Percentiles rank a stretch among this genome's conserved stretches.
These are phyloP conservation scores for Coriolopsis trogii DNA, from an alignment of 1,284 basidiomycete genomes.

Conservation along the genomic window DNA sequence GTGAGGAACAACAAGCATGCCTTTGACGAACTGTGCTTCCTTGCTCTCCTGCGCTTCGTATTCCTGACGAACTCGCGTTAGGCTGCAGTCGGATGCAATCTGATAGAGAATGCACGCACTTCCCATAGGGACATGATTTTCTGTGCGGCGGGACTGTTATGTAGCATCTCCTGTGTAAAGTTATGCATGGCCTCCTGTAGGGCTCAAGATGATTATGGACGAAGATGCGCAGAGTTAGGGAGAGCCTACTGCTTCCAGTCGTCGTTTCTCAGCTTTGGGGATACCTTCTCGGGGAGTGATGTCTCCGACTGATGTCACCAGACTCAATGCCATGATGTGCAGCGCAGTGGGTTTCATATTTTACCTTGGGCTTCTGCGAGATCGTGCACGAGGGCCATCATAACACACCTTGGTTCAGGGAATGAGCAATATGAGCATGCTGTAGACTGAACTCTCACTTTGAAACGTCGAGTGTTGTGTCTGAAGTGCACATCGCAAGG, in stretches of 20 bases:
- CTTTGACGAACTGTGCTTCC: conserved; percentile 94
- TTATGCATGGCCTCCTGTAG: conserved; percentile 87
- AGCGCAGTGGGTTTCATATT: neutral
- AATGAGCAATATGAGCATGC: neutral
- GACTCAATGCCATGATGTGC: neutral
- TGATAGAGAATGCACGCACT: conserved; percentile 42
- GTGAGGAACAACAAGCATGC: conserved; percentile 37
- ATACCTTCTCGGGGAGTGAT: conserved; percentile 92
- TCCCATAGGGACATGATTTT: conserved; percentile 83
- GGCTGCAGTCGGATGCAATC: neutral
- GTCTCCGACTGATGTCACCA: conserved; percentile 95
- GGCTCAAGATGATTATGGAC: neutral
- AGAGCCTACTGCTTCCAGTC: conserved; percentile 63
- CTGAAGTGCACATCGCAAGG: conserved; percentile 83
- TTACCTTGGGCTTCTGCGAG: conserved; percentile 91
- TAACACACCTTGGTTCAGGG: conserved; percentile 70
- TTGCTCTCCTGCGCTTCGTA: conserved; percentile 84
- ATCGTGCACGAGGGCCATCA: conserved; percentile 93
- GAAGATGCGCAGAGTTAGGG: neutral
- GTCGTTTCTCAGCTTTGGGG: conserved; percentile 77
- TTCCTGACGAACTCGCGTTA: conserved; percentile 54
- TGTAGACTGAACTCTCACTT: conserved; percentile 51
- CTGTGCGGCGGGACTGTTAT: conserved; percentile 76
- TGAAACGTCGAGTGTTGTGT: conserved; percentile 71
- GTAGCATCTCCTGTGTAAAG: conserved; percentile 89